Conservation (phyloP, 257 asterid genomes). For the Nicotiana undulata region DNA sequence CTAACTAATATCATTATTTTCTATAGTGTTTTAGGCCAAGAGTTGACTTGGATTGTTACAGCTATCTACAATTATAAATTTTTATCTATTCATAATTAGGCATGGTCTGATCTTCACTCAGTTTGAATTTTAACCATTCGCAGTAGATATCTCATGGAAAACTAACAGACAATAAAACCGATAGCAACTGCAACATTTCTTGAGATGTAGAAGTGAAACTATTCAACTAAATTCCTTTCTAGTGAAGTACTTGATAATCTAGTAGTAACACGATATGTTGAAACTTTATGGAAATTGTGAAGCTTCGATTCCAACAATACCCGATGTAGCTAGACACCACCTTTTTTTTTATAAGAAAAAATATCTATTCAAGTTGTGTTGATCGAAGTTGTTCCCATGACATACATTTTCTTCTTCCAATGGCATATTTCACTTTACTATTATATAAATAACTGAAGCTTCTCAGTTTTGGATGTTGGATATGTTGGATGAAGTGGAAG, state of each 20-base stretch:
- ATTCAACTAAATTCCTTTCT: neutral
- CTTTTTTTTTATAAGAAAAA: too few relatives aligned
- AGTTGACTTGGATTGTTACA: neutral
- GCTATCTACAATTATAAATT: neutral
- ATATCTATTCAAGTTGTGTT: too few relatives aligned
- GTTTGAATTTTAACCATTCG: neutral
- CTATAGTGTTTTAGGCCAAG: neutral
- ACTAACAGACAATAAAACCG: neutral
- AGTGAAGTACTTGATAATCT: neutral
- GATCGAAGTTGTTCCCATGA: neutral
- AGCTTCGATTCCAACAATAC: too few relatives aligned
- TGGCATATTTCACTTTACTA: neutral
- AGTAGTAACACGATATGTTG: neutral
- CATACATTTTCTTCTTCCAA: neutral
- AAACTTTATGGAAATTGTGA: too few relatives aligned
- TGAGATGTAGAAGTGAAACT: neutral
- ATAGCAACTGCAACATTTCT: neutral
- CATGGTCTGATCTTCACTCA: too few relatives aligned
- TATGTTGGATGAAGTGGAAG: neutral
- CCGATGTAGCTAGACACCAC: too few relatives aligned
- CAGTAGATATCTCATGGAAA: neutral
- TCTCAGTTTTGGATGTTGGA: too few relatives aligned
- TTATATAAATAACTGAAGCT: too few relatives aligned
- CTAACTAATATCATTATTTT: neutral
- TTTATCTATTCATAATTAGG: too few relatives aligned